Evolutionary conservation across 2,329 filamentous ascomycete species (phyloP).

Genomic region (Colletotrichum orbiculare): DNA sequence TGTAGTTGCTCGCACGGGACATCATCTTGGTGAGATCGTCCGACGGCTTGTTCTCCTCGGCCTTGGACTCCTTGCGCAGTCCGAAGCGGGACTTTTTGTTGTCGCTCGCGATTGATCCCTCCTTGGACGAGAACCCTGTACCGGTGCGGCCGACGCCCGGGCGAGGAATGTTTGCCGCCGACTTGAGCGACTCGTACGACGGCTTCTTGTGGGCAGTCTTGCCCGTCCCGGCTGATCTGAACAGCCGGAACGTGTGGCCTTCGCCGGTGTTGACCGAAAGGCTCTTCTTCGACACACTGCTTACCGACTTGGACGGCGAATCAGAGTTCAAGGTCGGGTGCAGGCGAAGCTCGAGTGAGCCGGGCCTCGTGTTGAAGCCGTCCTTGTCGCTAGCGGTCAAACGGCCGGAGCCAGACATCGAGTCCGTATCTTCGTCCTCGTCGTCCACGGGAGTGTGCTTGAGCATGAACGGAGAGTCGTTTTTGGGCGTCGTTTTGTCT

Average conservation of each 20-base stretch:
- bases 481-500: conserved; percentile 58
- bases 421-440: conserved; percentile 60
- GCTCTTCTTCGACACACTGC: conserved; percentile 56
- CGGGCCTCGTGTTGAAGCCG: conserved; percentile 69
- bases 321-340: conserved; percentile 81
- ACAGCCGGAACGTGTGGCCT: conserved; percentile 61
- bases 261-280: conserved; percentile 62
- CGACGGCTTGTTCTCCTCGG: conserved; percentile 71
- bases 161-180: conserved; percentile 49
- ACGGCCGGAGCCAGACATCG: conserved; percentile 52
- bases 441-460: conserved; percentile 61
- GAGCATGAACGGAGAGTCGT: conserved; percentile 70
- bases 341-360: conserved; percentile 83
- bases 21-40: conserved; percentile 99
- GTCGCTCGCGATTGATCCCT: conserved; percentile 52
- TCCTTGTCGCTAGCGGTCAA: conserved; percentile 58
- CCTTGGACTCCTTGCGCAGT: conserved; percentile 60
- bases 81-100: conserved; percentile 66
- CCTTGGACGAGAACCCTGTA: conserved; percentile 58
- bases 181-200: conserved; percentile 67
- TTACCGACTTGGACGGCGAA: conserved; percentile 46
- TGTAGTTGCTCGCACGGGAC: conserved; percentile 92
- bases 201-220: conserved; percentile 62
- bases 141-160: conserved; percentile 58
- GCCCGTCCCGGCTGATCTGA: conserved; percentile 56